phyloP scores from a whole-genome alignment of 2,329 filamentous ascomycete genomes.

The Phaeosphaeria sp. region DNA sequence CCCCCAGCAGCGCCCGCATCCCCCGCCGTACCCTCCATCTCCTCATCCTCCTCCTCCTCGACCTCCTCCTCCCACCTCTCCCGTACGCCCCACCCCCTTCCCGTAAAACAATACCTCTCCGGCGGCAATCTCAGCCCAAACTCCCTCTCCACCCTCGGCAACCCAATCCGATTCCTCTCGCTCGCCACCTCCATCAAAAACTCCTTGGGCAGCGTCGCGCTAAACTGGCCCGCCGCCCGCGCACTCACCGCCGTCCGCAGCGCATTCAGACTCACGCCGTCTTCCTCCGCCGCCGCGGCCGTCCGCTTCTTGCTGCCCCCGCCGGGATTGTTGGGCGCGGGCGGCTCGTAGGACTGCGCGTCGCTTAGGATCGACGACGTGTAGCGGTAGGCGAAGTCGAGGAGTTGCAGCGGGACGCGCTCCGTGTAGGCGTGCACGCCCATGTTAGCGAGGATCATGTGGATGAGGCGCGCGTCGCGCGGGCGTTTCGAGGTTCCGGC shows the following conservation, averaged over 20 bases:
- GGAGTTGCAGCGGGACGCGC: slow-evolving; percentile 80
- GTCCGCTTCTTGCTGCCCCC: slow-evolving; percentile 29
- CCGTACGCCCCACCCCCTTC: slow-evolving; percentile 41
- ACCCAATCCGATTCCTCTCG: slow-evolving; percentile 55
- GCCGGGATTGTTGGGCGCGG: slow-evolving; percentile 11
- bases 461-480: slow-evolving; percentile 79
- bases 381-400: slow-evolving; percentile 87
- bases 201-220: slow-evolving; percentile 69
- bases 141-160: slow-evolving; percentile 58
- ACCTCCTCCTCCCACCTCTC: slow-evolving; percentile 70
- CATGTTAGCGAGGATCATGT: slow-evolving; percentile 79
- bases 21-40: slow-evolving; percentile 67
- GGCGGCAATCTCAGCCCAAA: slow-evolving; percentile 67
- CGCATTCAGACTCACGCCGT: slow-evolving; percentile 68
- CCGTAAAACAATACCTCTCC: slow-evolving; percentile 61
- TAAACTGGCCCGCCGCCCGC: slow-evolving; percentile 73
- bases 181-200: slow-evolving; percentile 74
- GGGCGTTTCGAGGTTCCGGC: slow-evolving; percentile 60
- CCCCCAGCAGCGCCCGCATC: slow-evolving; percentile 12
- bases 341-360: slow-evolving; percentile 51
- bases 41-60: slow-evolving; percentile 72
- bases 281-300: slow-evolving; percentile 35
- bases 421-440: slow-evolving; percentile 82
- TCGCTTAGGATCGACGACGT: slow-evolving; percentile 75
- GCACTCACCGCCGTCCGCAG: slow-evolving; percentile 76